Conservation (phyloP, 2,329 filamentous ascomycete species). For the Colletotrichum sojae region DNA sequence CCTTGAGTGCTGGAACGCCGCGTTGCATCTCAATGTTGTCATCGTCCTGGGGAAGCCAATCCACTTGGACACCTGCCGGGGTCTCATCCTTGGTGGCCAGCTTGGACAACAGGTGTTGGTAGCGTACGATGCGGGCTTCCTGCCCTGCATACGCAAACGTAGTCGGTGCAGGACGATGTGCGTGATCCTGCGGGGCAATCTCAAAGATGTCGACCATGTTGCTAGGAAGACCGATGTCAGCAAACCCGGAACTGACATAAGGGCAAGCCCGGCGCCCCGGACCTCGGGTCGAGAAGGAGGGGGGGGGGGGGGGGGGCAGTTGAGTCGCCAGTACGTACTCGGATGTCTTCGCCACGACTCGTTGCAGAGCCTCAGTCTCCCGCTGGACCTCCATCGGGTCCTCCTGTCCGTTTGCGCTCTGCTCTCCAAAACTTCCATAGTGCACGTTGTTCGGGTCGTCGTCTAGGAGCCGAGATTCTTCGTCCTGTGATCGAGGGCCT, state of each 20-base stretch:
- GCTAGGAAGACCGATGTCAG: slow-evolving; percentile 54
- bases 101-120: slow-evolving; percentile 74
- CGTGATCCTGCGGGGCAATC: slow-evolving; percentile 67
- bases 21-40: slow-evolving; percentile 62
- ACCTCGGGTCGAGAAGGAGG: slow-evolving; percentile 17
- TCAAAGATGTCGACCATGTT: slow-evolving; percentile 79
- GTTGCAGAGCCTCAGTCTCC: slow-evolving; percentile 75
- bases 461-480: slow-evolving; percentile 71
- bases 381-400: slow-evolving; percentile 74
- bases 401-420: slow-evolving; percentile 66
- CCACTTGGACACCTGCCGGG: slow-evolving; percentile 63
- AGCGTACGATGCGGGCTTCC: slow-evolving; percentile 69
- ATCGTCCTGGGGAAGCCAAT: slow-evolving; percentile 68
- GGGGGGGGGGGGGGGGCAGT: neutral
- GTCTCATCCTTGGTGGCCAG: slow-evolving; percentile 63
- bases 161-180: slow-evolving; percentile 51
- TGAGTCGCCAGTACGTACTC: slow-evolving; percentile 62
- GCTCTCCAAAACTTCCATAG: slow-evolving; percentile 75
- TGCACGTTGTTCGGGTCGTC: slow-evolving; percentile 72
- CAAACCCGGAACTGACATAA: slow-evolving; percentile 27
- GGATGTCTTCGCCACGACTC: slow-evolving; percentile 74
- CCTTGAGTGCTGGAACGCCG: slow-evolving; percentile 55
- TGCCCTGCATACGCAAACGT: slow-evolving; percentile 67
- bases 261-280: slow-evolving; percentile 34
- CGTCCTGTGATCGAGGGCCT: slow-evolving; percentile 58